These are phyloP conservation scores for Haematococcus lacustris DNA, from an alignment of 139 green algal genomes.

Conservation along the genomic window DNA sequence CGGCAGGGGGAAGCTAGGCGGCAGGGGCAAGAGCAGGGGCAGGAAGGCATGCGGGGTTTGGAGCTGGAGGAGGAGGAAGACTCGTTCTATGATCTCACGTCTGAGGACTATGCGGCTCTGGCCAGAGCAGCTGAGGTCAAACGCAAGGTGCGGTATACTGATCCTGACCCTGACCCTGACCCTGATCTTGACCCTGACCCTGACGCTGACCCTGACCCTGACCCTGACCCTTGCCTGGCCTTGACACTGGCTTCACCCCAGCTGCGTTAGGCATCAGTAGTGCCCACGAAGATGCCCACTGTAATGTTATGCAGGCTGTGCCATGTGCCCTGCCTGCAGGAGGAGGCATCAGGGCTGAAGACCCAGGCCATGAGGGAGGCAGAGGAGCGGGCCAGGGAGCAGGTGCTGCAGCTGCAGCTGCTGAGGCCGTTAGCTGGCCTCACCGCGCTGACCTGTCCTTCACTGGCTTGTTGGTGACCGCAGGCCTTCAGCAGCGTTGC, in stretches of 20 bases:
- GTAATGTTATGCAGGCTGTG: background rate
- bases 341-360: background rate
- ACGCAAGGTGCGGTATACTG: background rate
- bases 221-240: too few relatives aligned
- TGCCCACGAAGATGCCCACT: background rate
- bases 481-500: background rate
- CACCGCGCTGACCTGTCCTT: background rate
- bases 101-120: background rate
- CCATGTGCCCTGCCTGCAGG: background rate
- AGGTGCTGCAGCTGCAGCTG: background rate
- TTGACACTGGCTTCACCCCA: background rate
- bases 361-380: slow-evolving; percentile 1
- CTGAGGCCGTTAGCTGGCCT: background rate
- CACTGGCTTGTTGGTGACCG: background rate
- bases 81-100: background rate
- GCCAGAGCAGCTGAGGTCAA: background rate
- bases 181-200: background rate
- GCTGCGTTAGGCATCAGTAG: background rate
- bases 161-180: too few relatives aligned
- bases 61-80: background rate
- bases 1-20: too few relatives aligned
- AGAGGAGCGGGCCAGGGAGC: background rate
- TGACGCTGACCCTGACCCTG: background rate
- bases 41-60: too few relatives aligned
- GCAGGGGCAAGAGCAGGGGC: too few relatives aligned